phyloP scores from a whole-genome alignment of 1,284 basidiomycete species.

The Stygiomarasmius scandens region DNA sequence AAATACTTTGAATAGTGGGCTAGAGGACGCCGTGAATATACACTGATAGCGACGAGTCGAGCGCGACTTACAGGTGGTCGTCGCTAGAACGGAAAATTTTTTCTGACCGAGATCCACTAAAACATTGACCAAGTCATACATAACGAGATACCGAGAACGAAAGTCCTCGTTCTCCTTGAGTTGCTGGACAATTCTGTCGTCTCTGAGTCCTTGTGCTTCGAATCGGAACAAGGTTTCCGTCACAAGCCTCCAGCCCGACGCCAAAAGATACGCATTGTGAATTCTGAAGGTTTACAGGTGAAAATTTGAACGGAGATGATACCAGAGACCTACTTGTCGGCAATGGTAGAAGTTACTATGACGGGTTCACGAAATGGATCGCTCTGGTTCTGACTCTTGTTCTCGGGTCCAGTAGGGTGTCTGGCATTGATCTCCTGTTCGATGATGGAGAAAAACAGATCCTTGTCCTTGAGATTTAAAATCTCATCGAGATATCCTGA shows the following conservation, averaged over 20 bases:
- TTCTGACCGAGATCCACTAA: slow-evolving; percentile 62
- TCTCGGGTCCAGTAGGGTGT: slow-evolving; percentile 36
- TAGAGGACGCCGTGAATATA: slow-evolving; percentile 29
- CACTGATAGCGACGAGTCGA: neutral
- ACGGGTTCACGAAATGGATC: slow-evolving; percentile 45
- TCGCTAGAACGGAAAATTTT: slow-evolving; percentile 66
- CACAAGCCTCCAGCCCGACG: slow-evolving; percentile 74
- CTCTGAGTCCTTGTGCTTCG: slow-evolving; percentile 51
- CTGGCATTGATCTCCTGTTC: slow-evolving; percentile 56
- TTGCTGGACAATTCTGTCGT: slow-evolving; percentile 50
- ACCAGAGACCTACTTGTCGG: slow-evolving; percentile 50
- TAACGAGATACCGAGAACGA: slow-evolving; percentile 59
- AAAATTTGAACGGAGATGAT: neutral
- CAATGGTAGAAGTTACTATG: slow-evolving; percentile 57
- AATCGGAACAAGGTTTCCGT: slow-evolving; percentile 56
- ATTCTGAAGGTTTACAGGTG: slow-evolving; percentile 43
- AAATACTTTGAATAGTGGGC: slow-evolving; percentile 73
- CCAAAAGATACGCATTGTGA: slow-evolving; percentile 77
- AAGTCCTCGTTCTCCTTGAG: slow-evolving; percentile 52
- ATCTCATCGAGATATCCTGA: slow-evolving; percentile 71
- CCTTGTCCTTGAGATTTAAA: slow-evolving; percentile 60
- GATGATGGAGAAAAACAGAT: slow-evolving; percentile 58
- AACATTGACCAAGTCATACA: slow-evolving; percentile 62
- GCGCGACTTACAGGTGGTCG: slow-evolving; percentile 57
- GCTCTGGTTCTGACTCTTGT: slow-evolving; percentile 17